These are phyloP conservation scores for Stereocaulon alpinum DNA, from an alignment of 495 filamentous ascomycete genomes.

Conservation along the genomic window DNA sequence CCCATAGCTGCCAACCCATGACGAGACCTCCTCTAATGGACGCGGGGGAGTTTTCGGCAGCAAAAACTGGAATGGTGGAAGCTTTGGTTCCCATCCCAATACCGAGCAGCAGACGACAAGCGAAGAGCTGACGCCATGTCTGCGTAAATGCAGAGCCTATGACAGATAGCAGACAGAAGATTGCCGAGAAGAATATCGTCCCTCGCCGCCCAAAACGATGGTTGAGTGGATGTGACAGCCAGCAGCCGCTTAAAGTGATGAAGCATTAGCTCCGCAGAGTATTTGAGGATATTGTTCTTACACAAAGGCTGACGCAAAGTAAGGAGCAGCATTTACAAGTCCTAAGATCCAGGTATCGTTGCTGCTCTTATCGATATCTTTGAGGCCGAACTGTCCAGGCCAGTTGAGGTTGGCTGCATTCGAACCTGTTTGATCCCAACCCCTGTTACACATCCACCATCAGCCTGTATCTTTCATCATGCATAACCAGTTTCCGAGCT, in stretches of 20 bases:
- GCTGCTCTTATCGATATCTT: constrained; percentile 24
- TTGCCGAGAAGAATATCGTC: constrained; percentile 54
- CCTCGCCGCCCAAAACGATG: constrained; percentile 54
- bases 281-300: constrained; percentile 17
- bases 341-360: constrained; percentile 42
- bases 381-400: constrained; percentile 38
- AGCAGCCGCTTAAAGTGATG: constrained; percentile 42
- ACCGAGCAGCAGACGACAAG: constrained; percentile 54
- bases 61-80: constrained; percentile 56
- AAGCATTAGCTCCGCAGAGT: constrained; percentile 1
- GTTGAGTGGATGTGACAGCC: constrained; percentile 64
- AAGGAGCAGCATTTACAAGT: constrained; percentile 35
- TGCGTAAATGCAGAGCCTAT: constrained; percentile 58
- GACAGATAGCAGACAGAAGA: constrained; percentile 52
- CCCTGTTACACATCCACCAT: constrained; percentile 19
- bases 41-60: constrained; percentile 67
- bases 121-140: constrained; percentile 51
- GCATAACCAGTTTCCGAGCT: background rate
- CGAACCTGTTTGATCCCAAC: constrained; percentile 63
- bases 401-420: constrained; percentile 70
- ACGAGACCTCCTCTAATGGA: constrained; percentile 67
- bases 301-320: constrained; percentile 35
- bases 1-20: constrained; percentile 84
- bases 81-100: constrained; percentile 59
- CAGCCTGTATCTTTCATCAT: background rate